Conservation (phyloP, 768 basidiomycete genomes). For the Serendipita vermifera region DNA sequence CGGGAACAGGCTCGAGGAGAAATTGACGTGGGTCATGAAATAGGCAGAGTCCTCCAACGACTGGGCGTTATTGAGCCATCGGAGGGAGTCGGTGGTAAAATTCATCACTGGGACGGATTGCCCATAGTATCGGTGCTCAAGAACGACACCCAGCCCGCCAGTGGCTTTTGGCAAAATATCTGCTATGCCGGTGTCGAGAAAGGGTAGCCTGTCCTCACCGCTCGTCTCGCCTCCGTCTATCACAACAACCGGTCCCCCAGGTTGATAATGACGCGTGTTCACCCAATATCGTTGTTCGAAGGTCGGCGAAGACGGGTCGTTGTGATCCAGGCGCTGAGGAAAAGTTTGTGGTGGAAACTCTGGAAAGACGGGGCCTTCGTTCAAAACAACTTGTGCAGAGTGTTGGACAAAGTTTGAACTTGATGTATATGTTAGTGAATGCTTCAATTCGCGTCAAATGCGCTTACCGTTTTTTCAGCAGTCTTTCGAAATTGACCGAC, state of each 20-base stretch:
- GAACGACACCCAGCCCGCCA: slow-evolving; percentile 76
- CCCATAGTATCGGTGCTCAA: slow-evolving; percentile 90
- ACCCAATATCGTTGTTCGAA: slow-evolving; percentile 92
- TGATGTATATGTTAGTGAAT: no score
- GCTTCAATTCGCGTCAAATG: no score
- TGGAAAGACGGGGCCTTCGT: neutral
- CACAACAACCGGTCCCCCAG: slow-evolving; percentile 71
- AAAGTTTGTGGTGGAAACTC: slow-evolving; percentile 39
- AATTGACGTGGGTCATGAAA: slow-evolving; percentile 74
- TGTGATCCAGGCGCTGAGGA: slow-evolving; percentile 75
- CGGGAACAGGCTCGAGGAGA: slow-evolving; percentile 25
- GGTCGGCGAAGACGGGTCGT: slow-evolving; percentile 38
- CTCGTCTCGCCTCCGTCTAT: slow-evolving; percentile 90
- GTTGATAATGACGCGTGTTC: slow-evolving; percentile 62
- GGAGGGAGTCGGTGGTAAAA: slow-evolving; percentile 69
- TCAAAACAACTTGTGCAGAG: neutral
- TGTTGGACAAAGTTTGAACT: no score
- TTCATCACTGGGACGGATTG: slow-evolving; percentile 61
- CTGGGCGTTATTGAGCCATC: slow-evolving; percentile 85
- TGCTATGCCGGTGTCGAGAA: slow-evolving; percentile 69
- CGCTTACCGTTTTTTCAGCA: no score
- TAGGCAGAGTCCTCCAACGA: slow-evolving; percentile 82
- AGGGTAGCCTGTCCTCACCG: slow-evolving; percentile 51
- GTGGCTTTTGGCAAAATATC: slow-evolving; percentile 77
- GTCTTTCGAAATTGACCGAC: no score